phyloP scores from a whole-genome alignment of 805 yeast species.

The Wickerhamiella allomyrinae region DNA sequence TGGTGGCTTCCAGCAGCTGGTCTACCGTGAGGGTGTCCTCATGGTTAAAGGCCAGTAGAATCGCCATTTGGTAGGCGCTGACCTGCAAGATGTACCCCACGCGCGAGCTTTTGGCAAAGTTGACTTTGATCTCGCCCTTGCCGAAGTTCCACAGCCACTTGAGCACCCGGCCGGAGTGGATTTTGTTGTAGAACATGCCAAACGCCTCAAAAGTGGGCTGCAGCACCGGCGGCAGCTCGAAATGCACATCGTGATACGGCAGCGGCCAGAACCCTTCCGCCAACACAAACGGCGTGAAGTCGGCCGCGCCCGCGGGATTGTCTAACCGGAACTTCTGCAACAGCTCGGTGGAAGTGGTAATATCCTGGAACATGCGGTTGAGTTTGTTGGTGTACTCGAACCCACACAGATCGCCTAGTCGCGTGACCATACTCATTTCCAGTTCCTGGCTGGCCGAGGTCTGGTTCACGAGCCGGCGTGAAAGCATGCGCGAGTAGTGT shows the following conservation, averaged over 20 bases:
- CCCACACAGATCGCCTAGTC: slow-evolving; percentile 78
- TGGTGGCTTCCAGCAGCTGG: slow-evolving; percentile 53
- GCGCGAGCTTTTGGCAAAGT: slow-evolving; percentile 68
- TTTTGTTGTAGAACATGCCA: slow-evolving; percentile 49
- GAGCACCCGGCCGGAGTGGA: slow-evolving; percentile 76
- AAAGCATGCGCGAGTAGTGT: slow-evolving; percentile 76
- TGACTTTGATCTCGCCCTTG: slow-evolving; percentile 81
- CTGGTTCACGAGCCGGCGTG: slow-evolving; percentile 78
- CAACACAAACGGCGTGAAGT: slow-evolving; percentile 58
- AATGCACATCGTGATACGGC: slow-evolving; percentile 32
- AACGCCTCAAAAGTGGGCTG: slow-evolving; percentile 50
- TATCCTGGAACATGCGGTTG: slow-evolving; percentile 92
- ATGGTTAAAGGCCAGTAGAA: slow-evolving; percentile 70
- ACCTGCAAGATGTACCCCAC: slow-evolving; percentile 43
- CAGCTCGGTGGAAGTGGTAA: slow-evolving; percentile 68
- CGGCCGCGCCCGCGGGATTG: slow-evolving; percentile 22
- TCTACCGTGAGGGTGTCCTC: slow-evolving; percentile 42
- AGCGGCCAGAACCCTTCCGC: slow-evolving; percentile 89
- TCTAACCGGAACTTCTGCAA: slow-evolving; percentile 38
- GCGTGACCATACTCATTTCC: slow-evolving; percentile 73
- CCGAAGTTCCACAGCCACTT: slow-evolving; percentile 95
- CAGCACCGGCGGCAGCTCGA: slow-evolving; percentile 56
- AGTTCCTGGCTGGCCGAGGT: slow-evolving; percentile 71
- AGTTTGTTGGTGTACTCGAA: slow-evolving; percentile 86
- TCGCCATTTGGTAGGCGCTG: slow-evolving; percentile 75